Evolutionary conservation across 2,329 filamentous ascomycete genomes (phyloP), one percentile per base, ranked within the genome.

Genomic region (Myrmaecium sp.): DNA sequence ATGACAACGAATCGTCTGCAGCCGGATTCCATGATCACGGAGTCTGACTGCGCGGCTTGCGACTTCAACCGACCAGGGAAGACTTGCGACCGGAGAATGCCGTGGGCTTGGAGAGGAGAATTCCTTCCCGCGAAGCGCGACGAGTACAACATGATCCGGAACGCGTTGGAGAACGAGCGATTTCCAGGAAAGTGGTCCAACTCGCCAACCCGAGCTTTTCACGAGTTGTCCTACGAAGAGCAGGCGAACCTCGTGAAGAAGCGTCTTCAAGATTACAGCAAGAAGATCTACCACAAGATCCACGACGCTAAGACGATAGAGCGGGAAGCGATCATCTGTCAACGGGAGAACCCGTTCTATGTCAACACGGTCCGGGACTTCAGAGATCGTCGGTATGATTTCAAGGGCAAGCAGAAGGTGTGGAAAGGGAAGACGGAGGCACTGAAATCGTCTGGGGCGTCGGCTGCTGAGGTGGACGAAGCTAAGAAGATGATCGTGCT

Each of bases 231-330:
- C 11, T 52, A 66, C 2, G 84, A 93, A 31, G 89, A 98, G 44
- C 86, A 92, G 52, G 74, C 84, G 1, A 56, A 44, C 1, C 60
- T 89, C 18, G 64, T 92, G 26, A 77, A 82, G 39, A 98, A 95
- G 46, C 74, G 89, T 17, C 58, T 98, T 25, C 82, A 86, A 36
- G 66, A 83, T 17, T 98, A 92, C 57, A 91, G 82, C 44, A 92
- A 95, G 51, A 98, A 98, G 55, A 92, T 98, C 36, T 98, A 98
- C 47, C 89, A 98, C 64, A 98, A 95, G 52, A 95, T 98, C 32
- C 84, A 92, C 51, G 89, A 95, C 34, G 78, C 80, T 8, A 92
- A 76, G 26, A 95, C 81, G 0, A 89, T 91, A 31, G 76, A 89
- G 34, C 73, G 84, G 28, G 89, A 98, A 51, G 89, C 91, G 7